Conservation (phyloP, 306 rosid species). For the Begonia masoniana region DNA sequence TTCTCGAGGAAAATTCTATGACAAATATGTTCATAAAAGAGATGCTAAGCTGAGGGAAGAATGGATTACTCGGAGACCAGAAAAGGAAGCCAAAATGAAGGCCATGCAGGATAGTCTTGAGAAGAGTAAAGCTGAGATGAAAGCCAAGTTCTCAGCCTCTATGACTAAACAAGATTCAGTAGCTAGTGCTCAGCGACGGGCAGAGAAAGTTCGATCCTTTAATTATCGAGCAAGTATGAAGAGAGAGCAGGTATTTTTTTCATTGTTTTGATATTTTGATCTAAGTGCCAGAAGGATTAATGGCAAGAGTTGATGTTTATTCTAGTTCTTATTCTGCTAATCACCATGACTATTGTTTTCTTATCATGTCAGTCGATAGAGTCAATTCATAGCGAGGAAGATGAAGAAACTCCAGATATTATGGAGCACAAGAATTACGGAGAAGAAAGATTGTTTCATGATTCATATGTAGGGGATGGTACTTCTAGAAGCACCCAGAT, state of each 20-base stretch:
- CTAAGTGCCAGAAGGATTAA: neutral
- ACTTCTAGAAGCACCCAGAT: slow-evolving; percentile 39
- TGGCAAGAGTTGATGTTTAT: neutral
- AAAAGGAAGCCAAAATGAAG: slow-evolving; percentile 91
- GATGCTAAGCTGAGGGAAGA: slow-evolving; percentile 83
- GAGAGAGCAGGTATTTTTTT: slow-evolving; percentile 51
- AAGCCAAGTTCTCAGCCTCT: slow-evolving; percentile 63
- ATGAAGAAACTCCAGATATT: slow-evolving; percentile 56
- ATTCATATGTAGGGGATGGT: slow-evolving; percentile 29
- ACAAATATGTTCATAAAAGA: slow-evolving; percentile 83
- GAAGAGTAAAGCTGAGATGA: slow-evolving; percentile 70
- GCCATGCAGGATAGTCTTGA: slow-evolving; percentile 92
- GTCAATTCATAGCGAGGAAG: slow-evolving; percentile 61
- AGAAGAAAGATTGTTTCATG: slow-evolving; percentile 24
- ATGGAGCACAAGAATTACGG: slow-evolving; percentile 45
- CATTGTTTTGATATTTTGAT: neutral
- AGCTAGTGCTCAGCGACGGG: slow-evolving; percentile 36
- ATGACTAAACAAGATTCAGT: slow-evolving; percentile 36
- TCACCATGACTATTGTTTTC: neutral
- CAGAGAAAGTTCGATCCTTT: slow-evolving; percentile 63
- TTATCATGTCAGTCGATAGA: slow-evolving; percentile 52
- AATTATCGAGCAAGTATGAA: slow-evolving; percentile 40
- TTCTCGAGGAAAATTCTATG: slow-evolving; percentile 83
- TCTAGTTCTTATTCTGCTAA: neutral
- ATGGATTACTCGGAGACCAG: slow-evolving; percentile 70